These are phyloP conservation scores for Sonneratia caseolaris DNA, from an alignment of 345 rosid species.

Conservation along the genomic window DNA sequence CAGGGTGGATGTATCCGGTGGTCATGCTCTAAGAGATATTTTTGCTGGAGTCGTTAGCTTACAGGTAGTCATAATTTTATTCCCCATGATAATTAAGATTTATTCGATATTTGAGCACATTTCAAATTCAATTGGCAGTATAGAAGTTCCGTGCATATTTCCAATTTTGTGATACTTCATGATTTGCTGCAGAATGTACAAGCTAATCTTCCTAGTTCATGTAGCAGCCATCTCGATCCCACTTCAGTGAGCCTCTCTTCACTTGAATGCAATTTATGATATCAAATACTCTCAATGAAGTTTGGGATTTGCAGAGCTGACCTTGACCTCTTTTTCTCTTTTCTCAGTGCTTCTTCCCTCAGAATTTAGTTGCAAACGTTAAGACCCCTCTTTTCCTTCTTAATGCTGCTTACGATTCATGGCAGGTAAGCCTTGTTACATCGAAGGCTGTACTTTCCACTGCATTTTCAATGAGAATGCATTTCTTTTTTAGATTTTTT, in stretches of 20 bases:
- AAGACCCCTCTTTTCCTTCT: conserved; percentile 72
- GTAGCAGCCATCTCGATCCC: conserved; percentile 65
- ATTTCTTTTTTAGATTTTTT: neutral
- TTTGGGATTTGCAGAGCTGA: neutral
- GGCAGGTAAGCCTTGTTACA: conserved; percentile 52
- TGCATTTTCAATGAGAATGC: neutral
- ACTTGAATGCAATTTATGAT: neutral
- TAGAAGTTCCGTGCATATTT: neutral
- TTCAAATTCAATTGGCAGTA: neutral
- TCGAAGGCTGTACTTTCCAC: neutral
- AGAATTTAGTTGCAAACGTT: conserved; percentile 50
- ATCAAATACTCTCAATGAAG: neutral
- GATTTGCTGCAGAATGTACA: conserved; percentile 39
- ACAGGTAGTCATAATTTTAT: conserved; percentile 39
- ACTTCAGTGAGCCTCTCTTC: conserved; percentile 50
- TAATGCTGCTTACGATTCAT: conserved; percentile 71
- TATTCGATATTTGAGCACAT: too few relatives aligned
- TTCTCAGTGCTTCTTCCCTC: conserved; percentile 81
- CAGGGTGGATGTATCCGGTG: conserved; percentile 77
- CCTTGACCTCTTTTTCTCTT: conserved; percentile 1
- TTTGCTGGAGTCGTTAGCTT: conserved; percentile 61
- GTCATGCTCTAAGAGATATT: conserved; percentile 56
- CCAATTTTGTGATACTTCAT: neutral
- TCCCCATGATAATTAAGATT: neutral
- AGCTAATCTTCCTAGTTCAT: conserved; percentile 55